Evolutionary conservation across 768 basidiomycete genomes (phyloP).

Genomic region (Russula sp.): DNA sequence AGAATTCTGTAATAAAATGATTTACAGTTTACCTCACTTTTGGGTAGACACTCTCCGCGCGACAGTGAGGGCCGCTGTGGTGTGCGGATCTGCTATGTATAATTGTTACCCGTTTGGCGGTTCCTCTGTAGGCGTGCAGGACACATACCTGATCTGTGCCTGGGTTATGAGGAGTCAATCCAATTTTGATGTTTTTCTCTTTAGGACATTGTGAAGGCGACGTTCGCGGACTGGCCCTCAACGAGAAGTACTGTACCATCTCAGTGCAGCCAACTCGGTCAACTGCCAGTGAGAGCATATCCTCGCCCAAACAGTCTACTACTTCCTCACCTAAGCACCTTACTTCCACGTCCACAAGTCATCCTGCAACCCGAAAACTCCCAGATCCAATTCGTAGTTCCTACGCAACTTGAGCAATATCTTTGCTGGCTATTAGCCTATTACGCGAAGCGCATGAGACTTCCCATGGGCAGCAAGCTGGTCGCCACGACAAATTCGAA

Average conservation of each 20-base stretch:
- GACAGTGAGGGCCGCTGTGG: conserved; percentile 80
- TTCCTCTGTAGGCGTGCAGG: too few relatives aligned
- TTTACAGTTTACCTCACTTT: too few relatives aligned
- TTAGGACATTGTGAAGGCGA: conserved; percentile 89
- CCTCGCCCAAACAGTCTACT: conserved; percentile 97
- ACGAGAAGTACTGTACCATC: conserved; percentile 79
- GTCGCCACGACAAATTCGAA: conserved; percentile 71
- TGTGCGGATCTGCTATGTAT: too few relatives aligned
- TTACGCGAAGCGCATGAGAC: conserved; percentile 41
- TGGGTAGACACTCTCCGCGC: conserved; percentile 56
- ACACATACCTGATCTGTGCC: too few relatives aligned
- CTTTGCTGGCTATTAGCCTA: conserved; percentile 77
- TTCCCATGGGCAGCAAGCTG: conserved; percentile 11
- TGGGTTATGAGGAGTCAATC: not conserved
- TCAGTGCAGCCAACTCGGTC: conserved; percentile 97
- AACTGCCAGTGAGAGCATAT: conserved; percentile 99
- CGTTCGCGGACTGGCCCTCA: conserved; percentile 83
- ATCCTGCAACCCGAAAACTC: conserved; percentile 44
- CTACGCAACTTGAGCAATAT: conserved; percentile 99
- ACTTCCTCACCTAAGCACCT: conserved; percentile 95
- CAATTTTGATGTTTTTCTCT: not conserved
- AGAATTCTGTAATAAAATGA: too few relatives aligned
- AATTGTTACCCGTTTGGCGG: too few relatives aligned
- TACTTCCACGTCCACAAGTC: conserved; percentile 69
- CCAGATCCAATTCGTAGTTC: conserved; percentile 88